Evolutionary conservation across 1,284 basidiomycete genomes (phyloP).

Genomic region (Melampsora larici-populina): DNA sequence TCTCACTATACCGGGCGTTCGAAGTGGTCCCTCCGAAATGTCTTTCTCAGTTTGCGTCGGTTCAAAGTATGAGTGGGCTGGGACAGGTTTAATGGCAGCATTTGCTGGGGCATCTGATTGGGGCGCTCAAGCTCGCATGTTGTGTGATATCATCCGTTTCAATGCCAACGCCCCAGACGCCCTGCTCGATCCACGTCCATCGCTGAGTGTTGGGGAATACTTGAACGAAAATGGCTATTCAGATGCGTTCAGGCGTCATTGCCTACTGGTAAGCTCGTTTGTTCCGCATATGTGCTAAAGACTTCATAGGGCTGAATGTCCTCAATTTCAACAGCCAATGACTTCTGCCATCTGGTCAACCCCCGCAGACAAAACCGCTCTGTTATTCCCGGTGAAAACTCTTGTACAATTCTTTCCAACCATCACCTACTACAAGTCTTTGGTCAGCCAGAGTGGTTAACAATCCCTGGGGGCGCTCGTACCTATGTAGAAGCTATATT

Average conservation of each 20-base stretch:
- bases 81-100: too few relatives aligned
- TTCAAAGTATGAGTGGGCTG: conserved; percentile 68
- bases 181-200: conserved; percentile 51
- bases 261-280: conserved; percentile 65
- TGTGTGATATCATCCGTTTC: conserved; percentile 75
- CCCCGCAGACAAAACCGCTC: too few relatives aligned
- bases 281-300: background rate
- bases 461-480: conserved; percentile 66
- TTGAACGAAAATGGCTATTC: conserved; percentile 73
- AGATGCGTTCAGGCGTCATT: conserved; percentile 68
- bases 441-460: too few relatives aligned
- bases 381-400: conserved; percentile 64
- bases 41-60: conserved; percentile 71
- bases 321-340: conserved; percentile 62
- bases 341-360: too few relatives aligned
- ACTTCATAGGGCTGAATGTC: background rate
- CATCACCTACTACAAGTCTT: conserved; percentile 73
- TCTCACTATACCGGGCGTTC: conserved; percentile 61
- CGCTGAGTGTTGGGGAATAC: conserved; percentile 66
- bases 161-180: conserved; percentile 63
- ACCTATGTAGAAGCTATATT: conserved; percentile 67
- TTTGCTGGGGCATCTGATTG: conserved; percentile 62
- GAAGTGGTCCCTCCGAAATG: conserved; percentile 67
- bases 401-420: conserved; percentile 72
- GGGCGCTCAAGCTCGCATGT: conserved; percentile 67